These are phyloP conservation scores for Penicillium goetzii DNA, from an alignment of 495 filamentous ascomycete species.

Conservation along the genomic window DNA sequence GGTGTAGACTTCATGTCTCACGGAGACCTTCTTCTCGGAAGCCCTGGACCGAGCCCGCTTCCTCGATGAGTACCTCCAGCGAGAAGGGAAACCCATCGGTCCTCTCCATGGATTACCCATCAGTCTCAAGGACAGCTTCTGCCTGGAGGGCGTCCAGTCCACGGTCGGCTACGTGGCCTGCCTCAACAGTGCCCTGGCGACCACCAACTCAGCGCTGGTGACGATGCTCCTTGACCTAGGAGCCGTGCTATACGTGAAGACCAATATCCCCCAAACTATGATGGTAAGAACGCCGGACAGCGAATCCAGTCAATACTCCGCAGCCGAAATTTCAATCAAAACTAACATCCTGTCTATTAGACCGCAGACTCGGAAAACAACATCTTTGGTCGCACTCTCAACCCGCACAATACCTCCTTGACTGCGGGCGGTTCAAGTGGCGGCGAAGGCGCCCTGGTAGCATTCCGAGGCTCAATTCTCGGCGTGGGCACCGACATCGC, in stretches of 20 bases:
- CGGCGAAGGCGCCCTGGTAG: constrained; percentile 63
- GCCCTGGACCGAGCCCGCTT: constrained; percentile 42
- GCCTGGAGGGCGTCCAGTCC: constrained; percentile 44
- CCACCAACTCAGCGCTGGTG: constrained; percentile 35
- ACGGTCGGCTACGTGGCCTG: constrained; percentile 31
- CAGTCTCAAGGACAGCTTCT: constrained; percentile 63
- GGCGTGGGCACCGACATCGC: constrained; percentile 68
- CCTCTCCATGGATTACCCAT: constrained; percentile 66
- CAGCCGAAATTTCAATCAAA: neutral
- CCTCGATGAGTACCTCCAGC: constrained; percentile 45
- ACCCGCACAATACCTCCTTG: constrained; percentile 56
- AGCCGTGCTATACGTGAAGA: constrained; percentile 60
- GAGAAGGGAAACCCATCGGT: constrained; percentile 49
- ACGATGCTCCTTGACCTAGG: constrained; percentile 30
- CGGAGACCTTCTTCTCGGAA: constrained; percentile 45
- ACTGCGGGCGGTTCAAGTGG: constrained; percentile 61
- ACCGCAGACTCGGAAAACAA: constrained; percentile 49
- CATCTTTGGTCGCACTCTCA: constrained; percentile 47
- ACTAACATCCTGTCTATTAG: constrained; percentile 21
- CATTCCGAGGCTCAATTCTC: constrained; percentile 55
- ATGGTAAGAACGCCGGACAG: constrained; percentile 27
- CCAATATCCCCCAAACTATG: constrained; percentile 54
- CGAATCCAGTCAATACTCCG: neutral
- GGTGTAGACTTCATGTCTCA: constrained; percentile 43
- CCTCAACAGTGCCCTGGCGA: constrained; percentile 17